Conservation (phyloP, 371 early-diverging fungal genomes). For the Rhizopus microsporus region DNA sequence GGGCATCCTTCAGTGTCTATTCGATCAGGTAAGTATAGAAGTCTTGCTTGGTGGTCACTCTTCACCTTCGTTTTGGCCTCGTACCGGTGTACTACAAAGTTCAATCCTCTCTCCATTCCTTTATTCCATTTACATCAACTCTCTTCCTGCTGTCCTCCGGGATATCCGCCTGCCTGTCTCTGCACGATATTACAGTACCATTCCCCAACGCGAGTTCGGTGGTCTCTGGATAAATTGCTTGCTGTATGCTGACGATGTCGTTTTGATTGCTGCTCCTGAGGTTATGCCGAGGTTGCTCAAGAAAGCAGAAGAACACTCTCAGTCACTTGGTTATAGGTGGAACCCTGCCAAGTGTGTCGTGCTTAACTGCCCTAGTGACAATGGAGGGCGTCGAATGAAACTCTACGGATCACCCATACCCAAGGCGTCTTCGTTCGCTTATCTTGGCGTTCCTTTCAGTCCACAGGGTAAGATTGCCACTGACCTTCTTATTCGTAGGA, state of each 20-base stretch:
- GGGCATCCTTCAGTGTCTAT: conserved; percentile 10
- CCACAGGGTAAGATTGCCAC: not conserved
- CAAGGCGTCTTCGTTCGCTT: conserved; percentile 10
- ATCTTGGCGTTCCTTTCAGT: conserved; percentile 15
- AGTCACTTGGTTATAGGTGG: conserved; percentile 28
- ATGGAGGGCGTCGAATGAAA: not conserved
- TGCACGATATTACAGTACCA: not conserved
- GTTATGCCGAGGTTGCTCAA: conserved; percentile 3
- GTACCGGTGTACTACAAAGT: conserved; percentile 19
- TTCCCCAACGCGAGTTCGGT: not conserved
- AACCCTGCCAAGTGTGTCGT: conserved; percentile 32
- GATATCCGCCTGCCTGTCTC: not conserved
- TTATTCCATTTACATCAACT: conserved; percentile 24
- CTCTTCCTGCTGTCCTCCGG: conserved; percentile 7
- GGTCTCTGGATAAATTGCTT: conserved; percentile 7
- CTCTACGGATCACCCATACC: not conserved
- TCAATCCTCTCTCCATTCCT: conserved; percentile 22
- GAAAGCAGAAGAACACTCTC: conserved; percentile 9
- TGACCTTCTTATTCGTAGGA: not conserved
- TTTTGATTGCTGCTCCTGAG: conserved; percentile 3
- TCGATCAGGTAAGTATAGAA: conserved; percentile 13
- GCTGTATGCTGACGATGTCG: conserved; percentile 22
- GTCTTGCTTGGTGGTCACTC: not conserved
- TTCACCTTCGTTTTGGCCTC: conserved; percentile 16
- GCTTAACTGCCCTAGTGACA: conserved; percentile 8